Percentiles rank a stretch among this genome's conserved stretches.
phyloP scores from a whole-genome alignment of 169 alveolate genomes.

The Hepatocystis sp. region DNA sequence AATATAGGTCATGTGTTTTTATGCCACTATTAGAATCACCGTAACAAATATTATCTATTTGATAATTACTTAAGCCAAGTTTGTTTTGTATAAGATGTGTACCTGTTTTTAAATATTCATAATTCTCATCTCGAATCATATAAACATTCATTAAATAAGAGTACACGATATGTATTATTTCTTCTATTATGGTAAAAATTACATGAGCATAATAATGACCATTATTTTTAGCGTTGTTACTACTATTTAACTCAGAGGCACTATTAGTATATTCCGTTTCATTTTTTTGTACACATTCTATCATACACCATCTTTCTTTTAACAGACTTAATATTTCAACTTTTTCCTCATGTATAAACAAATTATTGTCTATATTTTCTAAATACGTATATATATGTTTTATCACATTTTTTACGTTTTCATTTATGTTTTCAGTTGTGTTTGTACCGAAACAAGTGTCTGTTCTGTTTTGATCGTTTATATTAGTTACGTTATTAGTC shows the following conservation, averaged over 20 bases:
- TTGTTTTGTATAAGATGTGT: too few relatives aligned
- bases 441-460: neutral
- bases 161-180: slow-evolving; percentile 29
- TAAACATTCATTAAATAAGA: slow-evolving; percentile 66
- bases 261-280: too few relatives aligned
- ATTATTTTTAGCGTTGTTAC: too few relatives aligned
- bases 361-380: slow-evolving; percentile 56
- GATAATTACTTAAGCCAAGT: too few relatives aligned
- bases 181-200: slow-evolving; percentile 29
- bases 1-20: too few relatives aligned
- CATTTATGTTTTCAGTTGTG: neutral
- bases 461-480: neutral
- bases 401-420: slow-evolving; percentile 19
- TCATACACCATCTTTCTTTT: slow-evolving; percentile 57
- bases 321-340: slow-evolving; percentile 62
- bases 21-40: too few relatives aligned
- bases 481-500: neutral
- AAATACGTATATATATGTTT: slow-evolving; percentile 25
- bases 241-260: too few relatives aligned
- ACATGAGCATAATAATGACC: neutral
- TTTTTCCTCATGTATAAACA: slow-evolving; percentile 65
- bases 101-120: slow-evolving; percentile 3
- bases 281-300: slow-evolving; percentile 33
- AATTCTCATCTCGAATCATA: slow-evolving; percentile 32
- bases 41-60: too few relatives aligned